Conservation (phyloP, 768 basidiomycete species). For the Phylloporus arenicola region DNA sequence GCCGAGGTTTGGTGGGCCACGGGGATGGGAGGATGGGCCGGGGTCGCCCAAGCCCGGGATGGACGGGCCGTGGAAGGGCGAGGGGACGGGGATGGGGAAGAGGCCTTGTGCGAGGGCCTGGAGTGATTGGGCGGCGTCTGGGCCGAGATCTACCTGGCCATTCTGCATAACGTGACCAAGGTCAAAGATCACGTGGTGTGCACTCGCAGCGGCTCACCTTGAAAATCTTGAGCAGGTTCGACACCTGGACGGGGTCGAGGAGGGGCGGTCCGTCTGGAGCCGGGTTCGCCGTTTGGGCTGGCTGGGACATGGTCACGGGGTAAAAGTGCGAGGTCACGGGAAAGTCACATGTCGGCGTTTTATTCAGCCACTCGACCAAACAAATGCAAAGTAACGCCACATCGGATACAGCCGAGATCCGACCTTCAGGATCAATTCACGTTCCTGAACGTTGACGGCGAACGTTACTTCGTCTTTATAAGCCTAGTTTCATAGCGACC, state of each 20-base stretch:
- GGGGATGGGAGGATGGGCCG: slow-evolving; percentile 68
- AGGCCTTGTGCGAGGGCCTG: slow-evolving; percentile 48
- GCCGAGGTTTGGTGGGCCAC: slow-evolving; percentile 59
- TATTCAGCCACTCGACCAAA: slow-evolving; percentile 30
- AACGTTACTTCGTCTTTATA: too few species aligned
- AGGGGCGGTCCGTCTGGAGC: background rate
- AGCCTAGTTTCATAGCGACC: background rate
- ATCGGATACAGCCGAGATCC: background rate
- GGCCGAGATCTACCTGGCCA: slow-evolving; percentile 48
- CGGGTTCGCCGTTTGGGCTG: slow-evolving; percentile 9
- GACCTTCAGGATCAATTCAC: background rate
- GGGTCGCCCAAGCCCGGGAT: slow-evolving; percentile 57
- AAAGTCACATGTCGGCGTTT: slow-evolving; percentile 37
- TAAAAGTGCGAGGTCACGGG: slow-evolving; percentile 36
- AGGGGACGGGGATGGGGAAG: slow-evolving; percentile 15
- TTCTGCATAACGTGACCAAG: slow-evolving; percentile 33
- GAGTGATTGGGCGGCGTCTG: slow-evolving; percentile 56
- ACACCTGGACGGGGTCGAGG: slow-evolving; percentile 47
- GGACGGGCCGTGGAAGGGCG: slow-evolving; percentile 3
- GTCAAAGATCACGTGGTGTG: slow-evolving; percentile 23
- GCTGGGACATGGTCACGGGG: slow-evolving; percentile 34
- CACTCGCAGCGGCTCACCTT: slow-evolving; percentile 40
- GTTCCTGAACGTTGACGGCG: too few species aligned
- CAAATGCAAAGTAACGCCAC: slow-evolving; percentile 26
- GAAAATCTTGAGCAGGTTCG: slow-evolving; percentile 55